Evolutionary conservation across 108 stramenopile genomes (phyloP), one percentile per base, ranked within the genome.

Genomic region (Tribonema minus): DNA sequence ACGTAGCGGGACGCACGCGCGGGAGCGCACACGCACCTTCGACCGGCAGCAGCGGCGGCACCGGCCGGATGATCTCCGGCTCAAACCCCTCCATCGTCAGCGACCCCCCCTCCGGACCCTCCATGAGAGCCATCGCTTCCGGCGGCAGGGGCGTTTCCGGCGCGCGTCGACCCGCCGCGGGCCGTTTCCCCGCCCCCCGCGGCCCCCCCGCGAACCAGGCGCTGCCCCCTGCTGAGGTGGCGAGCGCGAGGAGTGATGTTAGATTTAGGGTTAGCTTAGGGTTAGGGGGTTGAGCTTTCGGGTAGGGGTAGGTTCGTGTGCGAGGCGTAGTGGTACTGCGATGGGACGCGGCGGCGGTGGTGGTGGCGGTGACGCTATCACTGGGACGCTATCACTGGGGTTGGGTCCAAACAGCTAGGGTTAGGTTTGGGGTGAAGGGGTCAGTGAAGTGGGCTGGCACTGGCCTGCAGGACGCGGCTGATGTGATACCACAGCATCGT

Each of bases 31-130:
- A n/a, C n/a, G n/a, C n/a, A n/a, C n/a, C n/a, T n/a, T n/a, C 78
- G 7, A 80, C 59, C 25, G 70, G 63, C 20, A 86, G 61, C 60
- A 86, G 71, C 28, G 86, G 84, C 35, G 86, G 86, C 3, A 62
- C 41, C 26, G 86, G 86, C 26, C 86, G 76, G 61, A 82, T 69
- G 41, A 86, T 83, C 30, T 38, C 64, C 7, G 86, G 86, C 74
- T 77, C 78, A 37, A 86, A 85, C 37, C 85, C 71, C 33, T 40
- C 35, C 40, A 82, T 37, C 37, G 83, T 70, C 35, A 86, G 30
- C 25, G 68, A 71, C 23, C 67, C 66, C 20, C 26, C 67, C 7
- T 37, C 33, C 12, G 37, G 31, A 30, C 74, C 84, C 3, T 82
- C 82, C 31, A 61, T 35, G 29, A 69, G 39, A 41, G 67, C n/a